A percentile compares a stretch with the other conserved stretches of the same genome.
Evolutionary conservation across 176 grass and related monocot species (phyloP).

Genomic region (Pontederia paniculata): DNA sequence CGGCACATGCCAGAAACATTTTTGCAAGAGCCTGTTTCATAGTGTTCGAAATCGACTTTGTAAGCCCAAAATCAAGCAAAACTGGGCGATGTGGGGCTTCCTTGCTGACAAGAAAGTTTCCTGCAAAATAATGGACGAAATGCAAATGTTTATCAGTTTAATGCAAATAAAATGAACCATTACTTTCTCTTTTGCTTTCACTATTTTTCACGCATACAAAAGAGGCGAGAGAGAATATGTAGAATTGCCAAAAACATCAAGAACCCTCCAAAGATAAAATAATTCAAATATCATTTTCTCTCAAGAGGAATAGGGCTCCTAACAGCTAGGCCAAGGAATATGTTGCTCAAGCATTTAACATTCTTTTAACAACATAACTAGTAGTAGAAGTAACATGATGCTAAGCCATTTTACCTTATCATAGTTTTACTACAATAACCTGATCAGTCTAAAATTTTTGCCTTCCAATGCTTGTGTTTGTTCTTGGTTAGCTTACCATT

Average conservation of each 20-base stretch:
- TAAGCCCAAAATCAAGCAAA: conserved; percentile 98
- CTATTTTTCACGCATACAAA: too few relatives aligned
- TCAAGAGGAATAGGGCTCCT: too few relatives aligned
- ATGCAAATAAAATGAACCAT: neutral
- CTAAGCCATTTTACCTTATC: too few relatives aligned
- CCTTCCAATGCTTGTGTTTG: too few relatives aligned
- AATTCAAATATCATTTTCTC: neutral
- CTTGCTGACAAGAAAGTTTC: conserved; percentile 97
- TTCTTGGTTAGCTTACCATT: too few relatives aligned
- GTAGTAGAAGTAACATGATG: too few relatives aligned
- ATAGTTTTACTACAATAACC: too few relatives aligned
- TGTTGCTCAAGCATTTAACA: neutral
- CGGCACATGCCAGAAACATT: conserved; percentile 90
- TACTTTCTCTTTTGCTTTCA: neutral
- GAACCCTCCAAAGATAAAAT: too few relatives aligned
- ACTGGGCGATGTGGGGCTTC: conserved; percentile 74
- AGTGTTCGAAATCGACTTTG: conserved; percentile 66
- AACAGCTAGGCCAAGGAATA: too few relatives aligned
- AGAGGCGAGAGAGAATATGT: too few relatives aligned
- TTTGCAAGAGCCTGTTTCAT: conserved; percentile 88
- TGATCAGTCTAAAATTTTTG: too few relatives aligned
- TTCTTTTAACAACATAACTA: neutral
- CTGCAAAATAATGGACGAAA: conserved; percentile 31
- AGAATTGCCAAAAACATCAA: too few relatives aligned
- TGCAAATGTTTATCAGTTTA: neutral